phyloP scores from a whole-genome alignment of 2,329 filamentous ascomycete species.

The Botrytis elliptica region DNA sequence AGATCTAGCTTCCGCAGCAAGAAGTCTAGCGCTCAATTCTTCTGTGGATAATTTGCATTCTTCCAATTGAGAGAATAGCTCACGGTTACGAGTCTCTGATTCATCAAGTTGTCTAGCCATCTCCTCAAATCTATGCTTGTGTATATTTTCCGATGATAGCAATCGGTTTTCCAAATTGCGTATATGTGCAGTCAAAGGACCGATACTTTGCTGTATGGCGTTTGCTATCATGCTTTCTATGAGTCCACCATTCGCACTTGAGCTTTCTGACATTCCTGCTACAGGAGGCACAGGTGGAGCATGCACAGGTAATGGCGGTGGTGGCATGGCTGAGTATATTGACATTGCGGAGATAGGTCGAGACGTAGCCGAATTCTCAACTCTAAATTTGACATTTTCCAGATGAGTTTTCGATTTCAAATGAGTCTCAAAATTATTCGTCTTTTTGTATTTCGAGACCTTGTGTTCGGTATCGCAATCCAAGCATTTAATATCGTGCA shows the following conservation, averaged over 20 bases:
- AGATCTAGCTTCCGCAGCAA: not conserved
- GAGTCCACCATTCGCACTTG: slow-evolving; percentile 5
- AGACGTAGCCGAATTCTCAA: not conserved
- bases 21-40: slow-evolving; percentile 5
- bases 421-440: not conserved
- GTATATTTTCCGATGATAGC: not conserved
- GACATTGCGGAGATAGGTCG: not conserved
- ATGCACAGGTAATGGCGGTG: not conserved
- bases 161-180: not conserved
- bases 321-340: not conserved
- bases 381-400: not conserved
- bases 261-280: not conserved
- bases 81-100: not conserved
- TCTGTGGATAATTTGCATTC: not conserved
- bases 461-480: slow-evolving; percentile 2
- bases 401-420: slow-evolving; percentile 4
- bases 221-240: slow-evolving; percentile 15
- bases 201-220: not conserved
- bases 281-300: not conserved
- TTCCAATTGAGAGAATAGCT: slow-evolving; percentile 1
- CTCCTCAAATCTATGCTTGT: slow-evolving; percentile 10
- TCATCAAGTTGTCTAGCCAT: slow-evolving; percentile 9
- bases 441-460: slow-evolving; percentile 1
- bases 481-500: not conserved
- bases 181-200: slow-evolving; percentile 1